Conservation (phyloP, 176 grass and related monocot species). For the Typha latifolia region DNA sequence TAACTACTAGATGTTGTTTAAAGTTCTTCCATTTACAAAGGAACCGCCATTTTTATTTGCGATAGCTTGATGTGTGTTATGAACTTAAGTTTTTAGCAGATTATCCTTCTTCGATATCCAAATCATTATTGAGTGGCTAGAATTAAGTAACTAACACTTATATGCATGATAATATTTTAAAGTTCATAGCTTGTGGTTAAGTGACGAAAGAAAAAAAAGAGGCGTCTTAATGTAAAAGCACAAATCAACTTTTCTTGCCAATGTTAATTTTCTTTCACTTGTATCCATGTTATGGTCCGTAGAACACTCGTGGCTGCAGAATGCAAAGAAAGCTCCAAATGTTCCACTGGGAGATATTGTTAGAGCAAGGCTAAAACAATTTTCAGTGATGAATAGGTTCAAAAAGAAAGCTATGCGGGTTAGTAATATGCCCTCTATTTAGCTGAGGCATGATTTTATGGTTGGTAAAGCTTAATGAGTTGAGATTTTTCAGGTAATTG, state of each 20-base stretch:
- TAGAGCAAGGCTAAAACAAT: slow-evolving; percentile 58
- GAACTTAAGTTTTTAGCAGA: not conserved
- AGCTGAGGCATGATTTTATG: not conserved
- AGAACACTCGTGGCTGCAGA: slow-evolving; percentile 75
- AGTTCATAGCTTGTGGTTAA: too few relatives aligned
- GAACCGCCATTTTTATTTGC: not conserved
- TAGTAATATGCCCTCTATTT: slow-evolving; percentile 3
- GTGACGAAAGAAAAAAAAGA: too few relatives aligned
- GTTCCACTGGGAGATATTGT: slow-evolving; percentile 71
- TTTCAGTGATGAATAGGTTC: slow-evolving; percentile 74
- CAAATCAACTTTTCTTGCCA: not conserved
- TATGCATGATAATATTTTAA: too few relatives aligned
- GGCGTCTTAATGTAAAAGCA: not conserved
- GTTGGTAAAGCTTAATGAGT: slow-evolving; percentile 1
- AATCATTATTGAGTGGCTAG: not conserved
- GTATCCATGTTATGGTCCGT: not conserved
- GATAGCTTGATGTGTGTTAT: not conserved
- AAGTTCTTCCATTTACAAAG: not conserved
- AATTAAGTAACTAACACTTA: not conserved
- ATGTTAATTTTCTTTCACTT: not conserved
- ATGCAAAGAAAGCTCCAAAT: slow-evolving; percentile 39
- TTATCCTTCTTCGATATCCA: not conserved
- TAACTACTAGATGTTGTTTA: too few relatives aligned
- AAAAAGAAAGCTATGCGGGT: slow-evolving; percentile 87
- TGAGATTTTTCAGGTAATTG: slow-evolving; percentile 44